Evolutionary conservation across 306 rosid genomes (phyloP).

Genomic region (Fagus crenata): DNA sequence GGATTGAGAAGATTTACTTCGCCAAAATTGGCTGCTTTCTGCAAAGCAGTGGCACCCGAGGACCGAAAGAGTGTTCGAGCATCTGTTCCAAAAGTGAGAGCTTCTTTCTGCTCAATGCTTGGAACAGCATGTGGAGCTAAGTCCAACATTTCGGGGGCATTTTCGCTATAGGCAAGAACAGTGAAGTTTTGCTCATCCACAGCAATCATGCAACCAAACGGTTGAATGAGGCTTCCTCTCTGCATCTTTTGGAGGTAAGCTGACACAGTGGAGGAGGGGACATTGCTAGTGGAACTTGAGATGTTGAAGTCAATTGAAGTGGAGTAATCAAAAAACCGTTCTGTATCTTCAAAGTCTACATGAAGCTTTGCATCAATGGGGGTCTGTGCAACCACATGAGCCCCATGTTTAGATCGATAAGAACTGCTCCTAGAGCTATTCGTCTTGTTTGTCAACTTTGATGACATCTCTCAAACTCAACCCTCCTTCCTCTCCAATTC

Average conservation of each 20-base stretch:
- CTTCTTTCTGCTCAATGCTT: conserved; percentile 42
- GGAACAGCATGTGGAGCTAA: conserved; percentile 51
- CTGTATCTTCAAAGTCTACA: conserved; percentile 33
- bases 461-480: conserved; percentile 34
- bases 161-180: conserved; percentile 45
- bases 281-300: conserved; percentile 37
- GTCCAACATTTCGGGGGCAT: conserved; percentile 52
- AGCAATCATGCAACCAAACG: conserved; percentile 50
- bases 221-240: conserved; percentile 45
- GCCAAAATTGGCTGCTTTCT: conserved; percentile 37
- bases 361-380: conserved; percentile 47
- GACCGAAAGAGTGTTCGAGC: conserved; percentile 40
- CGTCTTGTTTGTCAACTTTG: conserved; percentile 32
- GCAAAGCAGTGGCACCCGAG: conserved; percentile 45
- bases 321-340: conserved; percentile 30
- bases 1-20: conserved; percentile 49
- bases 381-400: conserved; percentile 35
- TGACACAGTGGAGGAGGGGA: conserved; percentile 37
- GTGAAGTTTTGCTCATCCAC: conserved; percentile 36
- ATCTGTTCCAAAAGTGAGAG: conserved; percentile 43
- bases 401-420: conserved; percentile 30
- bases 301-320: conserved; percentile 33
- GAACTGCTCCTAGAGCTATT: conserved; percentile 33
- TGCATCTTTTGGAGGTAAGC: conserved; percentile 46
- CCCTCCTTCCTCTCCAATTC: conserved; percentile 8